These are phyloP conservation scores for Leptographium wingfieldii DNA, from an alignment of 2,329 filamentous ascomycete species.

Conservation along the genomic window DNA sequence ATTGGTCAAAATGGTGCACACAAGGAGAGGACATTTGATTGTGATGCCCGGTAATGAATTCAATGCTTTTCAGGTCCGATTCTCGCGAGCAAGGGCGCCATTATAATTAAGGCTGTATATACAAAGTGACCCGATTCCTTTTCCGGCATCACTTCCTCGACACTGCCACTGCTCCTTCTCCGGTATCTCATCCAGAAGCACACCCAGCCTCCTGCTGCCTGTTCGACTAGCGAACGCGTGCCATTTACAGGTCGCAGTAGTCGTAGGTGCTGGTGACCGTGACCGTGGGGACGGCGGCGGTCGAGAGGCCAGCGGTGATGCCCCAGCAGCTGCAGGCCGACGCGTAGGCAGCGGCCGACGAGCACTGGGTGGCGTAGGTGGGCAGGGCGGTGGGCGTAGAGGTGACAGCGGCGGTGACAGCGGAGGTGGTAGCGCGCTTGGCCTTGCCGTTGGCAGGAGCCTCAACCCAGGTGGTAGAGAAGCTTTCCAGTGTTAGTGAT, in stretches of 20 bases:
- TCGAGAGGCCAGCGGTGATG: constrained; percentile 25
- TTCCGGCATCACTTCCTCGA: neutral
- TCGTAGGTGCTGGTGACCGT: constrained; percentile 29
- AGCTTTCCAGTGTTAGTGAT: neutral
- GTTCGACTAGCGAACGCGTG: neutral
- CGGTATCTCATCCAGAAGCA: neutral
- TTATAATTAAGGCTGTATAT: too few species aligned
- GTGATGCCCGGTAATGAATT: too few species aligned
- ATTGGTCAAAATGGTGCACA: too few species aligned
- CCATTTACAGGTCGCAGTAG: constrained; percentile 23
- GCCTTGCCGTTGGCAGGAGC: too few species aligned
- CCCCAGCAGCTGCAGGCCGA: constrained; percentile 34
- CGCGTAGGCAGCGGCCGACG: constrained; percentile 21
- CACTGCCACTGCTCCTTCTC: neutral
- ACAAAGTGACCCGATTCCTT: too few species aligned
- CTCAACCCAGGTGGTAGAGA: constrained; percentile 8
- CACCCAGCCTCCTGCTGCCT: too few species aligned
- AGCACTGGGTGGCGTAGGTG: constrained; percentile 27
- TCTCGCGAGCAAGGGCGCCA: too few species aligned
- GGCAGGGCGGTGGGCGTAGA: constrained; percentile 21
- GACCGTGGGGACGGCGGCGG: constrained; percentile 24
- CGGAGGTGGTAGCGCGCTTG: too few species aligned
- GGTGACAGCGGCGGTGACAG: constrained; percentile 25
- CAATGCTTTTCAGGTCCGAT: too few species aligned
- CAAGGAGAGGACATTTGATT: too few species aligned